These are phyloP conservation scores for Sporothrix brasiliensis DNA, from an alignment of 2,329 filamentous ascomycete genomes.

Conservation along the genomic window DNA sequence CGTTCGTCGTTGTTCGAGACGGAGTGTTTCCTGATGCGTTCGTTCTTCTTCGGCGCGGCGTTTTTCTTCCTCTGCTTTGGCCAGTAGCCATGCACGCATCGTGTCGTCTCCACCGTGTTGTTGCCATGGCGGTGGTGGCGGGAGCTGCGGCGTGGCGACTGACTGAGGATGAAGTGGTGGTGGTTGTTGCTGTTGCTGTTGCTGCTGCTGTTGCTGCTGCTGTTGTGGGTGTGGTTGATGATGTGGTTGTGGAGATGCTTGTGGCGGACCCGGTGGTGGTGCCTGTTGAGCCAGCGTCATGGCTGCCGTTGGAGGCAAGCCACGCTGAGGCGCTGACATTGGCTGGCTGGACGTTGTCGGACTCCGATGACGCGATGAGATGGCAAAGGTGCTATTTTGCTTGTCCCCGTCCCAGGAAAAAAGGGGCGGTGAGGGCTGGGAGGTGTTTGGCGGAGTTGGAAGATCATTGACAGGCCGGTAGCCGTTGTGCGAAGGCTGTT, in stretches of 20 bases:
- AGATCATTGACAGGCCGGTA: slow-evolving; percentile 65
- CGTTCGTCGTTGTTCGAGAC: slow-evolving; percentile 71
- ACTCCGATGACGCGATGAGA: slow-evolving; percentile 51
- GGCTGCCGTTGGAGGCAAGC: slow-evolving; percentile 68
- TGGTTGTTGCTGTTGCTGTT: slow-evolving; percentile 11
- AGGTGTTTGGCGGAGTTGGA: slow-evolving; percentile 60
- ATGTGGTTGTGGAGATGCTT: slow-evolving; percentile 37
- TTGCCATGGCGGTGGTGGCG: slow-evolving; percentile 36
- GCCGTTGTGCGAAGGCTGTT: slow-evolving; percentile 62
- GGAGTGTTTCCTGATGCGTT: slow-evolving; percentile 64
- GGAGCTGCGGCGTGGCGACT: slow-evolving; percentile 33
- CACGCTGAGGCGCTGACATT: slow-evolving; percentile 72
- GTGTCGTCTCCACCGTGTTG: slow-evolving; percentile 67
- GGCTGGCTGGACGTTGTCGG: slow-evolving; percentile 50
- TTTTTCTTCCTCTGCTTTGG: slow-evolving; percentile 73
- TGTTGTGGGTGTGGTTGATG: slow-evolving; percentile 23
- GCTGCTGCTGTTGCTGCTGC: neutral
- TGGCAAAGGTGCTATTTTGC: slow-evolving; percentile 47
- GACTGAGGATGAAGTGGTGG: slow-evolving; percentile 2
- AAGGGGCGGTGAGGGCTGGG: slow-evolving; percentile 59
- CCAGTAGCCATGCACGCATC: slow-evolving; percentile 71
- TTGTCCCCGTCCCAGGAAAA: slow-evolving; percentile 50
- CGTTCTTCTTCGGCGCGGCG: slow-evolving; percentile 75
- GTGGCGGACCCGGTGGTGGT: slow-evolving; percentile 41
- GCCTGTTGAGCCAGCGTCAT: slow-evolving; percentile 61